Evolutionary conservation across 306 rosid species (phyloP), one percentile per base, ranked within the genome.

Genomic region (Prunus mira): DNA sequence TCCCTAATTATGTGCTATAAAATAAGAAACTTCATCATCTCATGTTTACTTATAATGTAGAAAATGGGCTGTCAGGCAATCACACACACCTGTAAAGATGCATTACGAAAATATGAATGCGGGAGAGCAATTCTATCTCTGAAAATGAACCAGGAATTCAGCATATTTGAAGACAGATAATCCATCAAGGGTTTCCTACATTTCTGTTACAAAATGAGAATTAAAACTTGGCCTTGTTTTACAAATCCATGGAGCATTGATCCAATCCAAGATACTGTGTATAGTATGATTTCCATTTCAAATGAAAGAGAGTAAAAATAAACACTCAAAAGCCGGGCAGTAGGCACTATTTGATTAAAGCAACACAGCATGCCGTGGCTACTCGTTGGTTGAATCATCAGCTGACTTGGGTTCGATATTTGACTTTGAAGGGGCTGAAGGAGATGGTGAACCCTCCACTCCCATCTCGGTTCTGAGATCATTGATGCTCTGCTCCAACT

Each of bases 401-500:
- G 72, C 72, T 17, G 82, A 54, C 76, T 80, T 82, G 56, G 81
- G 45, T 5, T 82, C 84, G 46, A 55, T 54, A 32, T 75, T 75
- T 2, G 67, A 47, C 82, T 76, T 67, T 52, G 72, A 58, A 9
- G 83, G 79, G 65, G 46, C 49, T 2, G 84, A 67, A 71, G 76
- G 76, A 2, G 84, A 75, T 5, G 84, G 76, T 0, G 85, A 77
- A 25, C 79, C 81, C 32, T 83, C 89, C 60, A 75, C 79, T 69
- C 83, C 89, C 77, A 86, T 86, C 62, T 86, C 87, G 20, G 69
- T 1, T 73, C 72, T 71, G 56, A 88, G 87, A 67, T 83, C 89
- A 17, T 79, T 79, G 86, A 88, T 83, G 78, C 84, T 85, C 34
- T 80, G 82, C 82, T 82, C 89, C 58, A 88, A 43, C 82, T 86